These are phyloP conservation scores for Murraya koenigii DNA, from an alignment of 345 rosid species.

Conservation along the genomic window DNA sequence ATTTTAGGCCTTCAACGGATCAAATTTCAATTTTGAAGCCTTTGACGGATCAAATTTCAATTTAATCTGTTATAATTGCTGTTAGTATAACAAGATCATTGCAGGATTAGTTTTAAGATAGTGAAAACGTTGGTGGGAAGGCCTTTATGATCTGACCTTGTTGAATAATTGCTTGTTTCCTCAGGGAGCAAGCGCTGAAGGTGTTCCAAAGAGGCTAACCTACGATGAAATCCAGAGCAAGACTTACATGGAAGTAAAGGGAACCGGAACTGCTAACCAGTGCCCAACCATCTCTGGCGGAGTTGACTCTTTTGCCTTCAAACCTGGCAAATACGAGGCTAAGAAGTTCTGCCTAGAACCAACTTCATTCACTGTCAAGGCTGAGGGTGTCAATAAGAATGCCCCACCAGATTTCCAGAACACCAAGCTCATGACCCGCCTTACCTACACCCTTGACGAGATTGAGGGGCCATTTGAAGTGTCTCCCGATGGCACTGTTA, in stretches of 20 bases:
- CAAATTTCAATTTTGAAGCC: not conserved
- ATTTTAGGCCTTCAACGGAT: not conserved
- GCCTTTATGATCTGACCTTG: not conserved
- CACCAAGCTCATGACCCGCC: constrained; percentile 97
- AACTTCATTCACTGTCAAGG: constrained; percentile 95
- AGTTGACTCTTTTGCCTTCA: constrained; percentile 63
- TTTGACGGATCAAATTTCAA: not conserved
- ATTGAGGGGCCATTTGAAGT: constrained; percentile 97
- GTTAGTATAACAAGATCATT: not conserved
- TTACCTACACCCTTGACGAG: constrained; percentile 94
- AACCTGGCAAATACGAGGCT: constrained; percentile 76
- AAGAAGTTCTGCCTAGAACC: constrained; percentile 94
- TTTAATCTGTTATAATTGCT: not conserved
- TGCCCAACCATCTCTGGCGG: constrained; percentile 90
- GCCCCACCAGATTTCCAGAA: constrained; percentile 87
- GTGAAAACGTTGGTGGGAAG: not conserved
- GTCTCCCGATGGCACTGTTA: constrained; percentile 51
- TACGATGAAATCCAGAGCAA: constrained; percentile 93
- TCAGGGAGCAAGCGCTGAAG: constrained; percentile 93
- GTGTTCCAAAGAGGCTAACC: constrained; percentile 83
- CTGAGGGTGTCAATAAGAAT: constrained; percentile 78
- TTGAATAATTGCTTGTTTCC: not conserved
- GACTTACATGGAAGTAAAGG: constrained; percentile 94
- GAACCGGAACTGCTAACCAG: constrained; percentile 93
- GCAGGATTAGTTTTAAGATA: not conserved